phyloP scores from a whole-genome alignment of 2,329 filamentous ascomycete genomes.

The Escovopsis sp. region DNA sequence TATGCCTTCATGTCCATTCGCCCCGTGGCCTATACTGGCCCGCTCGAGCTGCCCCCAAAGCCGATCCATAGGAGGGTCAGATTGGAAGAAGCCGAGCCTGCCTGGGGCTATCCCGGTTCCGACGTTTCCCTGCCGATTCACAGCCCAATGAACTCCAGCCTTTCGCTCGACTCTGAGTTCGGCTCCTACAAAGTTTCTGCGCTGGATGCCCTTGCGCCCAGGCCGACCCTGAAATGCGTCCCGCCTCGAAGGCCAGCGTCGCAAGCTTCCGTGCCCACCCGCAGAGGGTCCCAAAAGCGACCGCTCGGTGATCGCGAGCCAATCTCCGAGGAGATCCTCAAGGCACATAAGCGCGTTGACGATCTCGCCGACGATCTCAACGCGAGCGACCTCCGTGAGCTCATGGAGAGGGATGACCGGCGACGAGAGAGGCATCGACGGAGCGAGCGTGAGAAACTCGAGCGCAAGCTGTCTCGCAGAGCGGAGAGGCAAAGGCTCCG shows the following conservation, averaged over 20 bases:
- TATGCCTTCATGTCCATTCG: constrained; percentile 50
- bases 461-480: constrained; percentile 47
- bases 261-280: constrained; percentile 28
- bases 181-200: constrained; percentile 63
- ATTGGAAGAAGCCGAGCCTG: constrained; percentile 31
- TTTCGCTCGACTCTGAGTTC: constrained; percentile 60
- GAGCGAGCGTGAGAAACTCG: constrained; percentile 50
- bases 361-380: constrained; percentile 73
- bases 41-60: constrained; percentile 43
- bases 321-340: constrained; percentile 46
- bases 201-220: constrained; percentile 67
- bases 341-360: constrained; percentile 47
- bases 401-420: constrained; percentile 80
- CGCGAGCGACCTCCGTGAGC: constrained; percentile 66
- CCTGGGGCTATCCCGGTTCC: constrained; percentile 48
- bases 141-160: constrained; percentile 60
- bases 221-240: constrained; percentile 67
- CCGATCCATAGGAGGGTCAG: constrained; percentile 52
- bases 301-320: constrained; percentile 32
- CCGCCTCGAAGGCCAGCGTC: constrained; percentile 41
- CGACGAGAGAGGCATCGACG: constrained; percentile 60
- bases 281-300: constrained; percentile 33
- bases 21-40: constrained; percentile 42
- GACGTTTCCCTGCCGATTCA: constrained; percentile 61
- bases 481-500: constrained; percentile 51